Evolutionary conservation across 2,329 filamentous ascomycete genomes (phyloP).

Genomic region (Helotiales sp.): DNA sequence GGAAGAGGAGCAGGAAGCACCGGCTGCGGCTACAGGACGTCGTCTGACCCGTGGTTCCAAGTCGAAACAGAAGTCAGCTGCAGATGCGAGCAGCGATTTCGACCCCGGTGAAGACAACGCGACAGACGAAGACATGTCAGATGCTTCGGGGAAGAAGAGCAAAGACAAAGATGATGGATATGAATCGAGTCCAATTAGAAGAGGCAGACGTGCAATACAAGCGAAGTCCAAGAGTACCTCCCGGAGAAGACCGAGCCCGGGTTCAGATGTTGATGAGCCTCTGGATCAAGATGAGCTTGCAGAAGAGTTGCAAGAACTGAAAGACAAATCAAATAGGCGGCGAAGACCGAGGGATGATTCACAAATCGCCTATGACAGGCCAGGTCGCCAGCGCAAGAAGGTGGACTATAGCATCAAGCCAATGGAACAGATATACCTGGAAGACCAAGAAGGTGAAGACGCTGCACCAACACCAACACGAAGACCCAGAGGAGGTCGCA

Average conservation of each 20-base stretch:
- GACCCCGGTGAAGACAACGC: constrained; percentile 40
- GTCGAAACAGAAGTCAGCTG: constrained; percentile 27
- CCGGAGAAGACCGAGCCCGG: constrained; percentile 45
- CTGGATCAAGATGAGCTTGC: constrained; percentile 65
- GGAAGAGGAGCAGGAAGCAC: constrained; percentile 52
- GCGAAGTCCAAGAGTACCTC: constrained; percentile 45
- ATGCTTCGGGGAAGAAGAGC: constrained; percentile 36
- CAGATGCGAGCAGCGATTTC: constrained; percentile 36
- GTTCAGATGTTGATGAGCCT: constrained; percentile 56
- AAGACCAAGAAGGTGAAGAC: constrained; percentile 74
- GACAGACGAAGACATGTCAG: constrained; percentile 51
- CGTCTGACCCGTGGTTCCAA: constrained; percentile 31
- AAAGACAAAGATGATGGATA: constrained; percentile 46
- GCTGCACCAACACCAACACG: constrained; percentile 68
- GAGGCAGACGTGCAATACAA: constrained; percentile 44
- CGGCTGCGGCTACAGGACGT: constrained; percentile 29
- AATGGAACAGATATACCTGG: constrained; percentile 66
- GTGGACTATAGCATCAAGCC: constrained; percentile 88
- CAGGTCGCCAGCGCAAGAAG: constrained; percentile 58
- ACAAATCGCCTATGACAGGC: constrained; percentile 60
- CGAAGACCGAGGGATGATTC: constrained; percentile 50
- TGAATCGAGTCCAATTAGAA: constrained; percentile 49
- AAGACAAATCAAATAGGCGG: constrained; percentile 43
- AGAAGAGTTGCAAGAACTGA: constrained; percentile 64
- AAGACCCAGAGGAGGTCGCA: constrained; percentile 60